A percentile compares a stretch with the other conserved stretches of the same genome.
Conservation (phyloP, 352 stramenopile species). For the Globisporangium orthogonon region DNA sequence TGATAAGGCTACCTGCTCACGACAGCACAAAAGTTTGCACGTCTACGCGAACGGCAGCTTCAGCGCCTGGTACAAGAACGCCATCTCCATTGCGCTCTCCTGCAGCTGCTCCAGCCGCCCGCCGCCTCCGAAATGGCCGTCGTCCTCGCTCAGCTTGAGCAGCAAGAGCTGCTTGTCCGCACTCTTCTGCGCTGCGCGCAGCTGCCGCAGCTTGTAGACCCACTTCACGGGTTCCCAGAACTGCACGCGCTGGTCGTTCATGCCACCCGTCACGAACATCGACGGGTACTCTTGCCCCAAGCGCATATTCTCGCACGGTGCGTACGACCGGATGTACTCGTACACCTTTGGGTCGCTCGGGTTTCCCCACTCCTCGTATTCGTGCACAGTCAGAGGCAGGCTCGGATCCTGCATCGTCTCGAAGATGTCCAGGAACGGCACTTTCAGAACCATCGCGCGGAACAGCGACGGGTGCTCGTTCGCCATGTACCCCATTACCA, state of each 20-base stretch:
- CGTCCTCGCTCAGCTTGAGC: conserved; percentile 72
- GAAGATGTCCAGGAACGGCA: conserved; percentile 88
- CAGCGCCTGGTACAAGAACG: conserved; percentile 77
- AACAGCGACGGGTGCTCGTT: conserved; percentile 77
- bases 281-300: conserved; percentile 40
- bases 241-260: conserved; percentile 80
- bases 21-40: no score
- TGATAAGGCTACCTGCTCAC: no score
- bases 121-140: conserved; percentile 76
- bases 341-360: conserved; percentile 30
- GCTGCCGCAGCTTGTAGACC: conserved; percentile 63
- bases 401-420: conserved; percentile 82
- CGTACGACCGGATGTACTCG: conserved; percentile 80
- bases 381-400: conserved; percentile 86
- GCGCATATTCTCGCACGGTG: conserved; percentile 67
- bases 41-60: conserved; percentile 30
- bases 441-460: conserved; percentile 75
- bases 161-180: conserved; percentile 27
- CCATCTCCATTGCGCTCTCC: conserved; percentile 73
- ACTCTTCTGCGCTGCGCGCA: conserved; percentile 13
- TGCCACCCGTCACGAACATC: conserved; percentile 79
- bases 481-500: conserved; percentile 85
- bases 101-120: conserved; percentile 74
- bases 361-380: conserved; percentile 92
- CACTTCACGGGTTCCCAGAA: conserved; percentile 87